Evolutionary conservation across 2,329 filamentous ascomycete genomes (phyloP).

Genomic region (Aspergillus carbonarius): DNA sequence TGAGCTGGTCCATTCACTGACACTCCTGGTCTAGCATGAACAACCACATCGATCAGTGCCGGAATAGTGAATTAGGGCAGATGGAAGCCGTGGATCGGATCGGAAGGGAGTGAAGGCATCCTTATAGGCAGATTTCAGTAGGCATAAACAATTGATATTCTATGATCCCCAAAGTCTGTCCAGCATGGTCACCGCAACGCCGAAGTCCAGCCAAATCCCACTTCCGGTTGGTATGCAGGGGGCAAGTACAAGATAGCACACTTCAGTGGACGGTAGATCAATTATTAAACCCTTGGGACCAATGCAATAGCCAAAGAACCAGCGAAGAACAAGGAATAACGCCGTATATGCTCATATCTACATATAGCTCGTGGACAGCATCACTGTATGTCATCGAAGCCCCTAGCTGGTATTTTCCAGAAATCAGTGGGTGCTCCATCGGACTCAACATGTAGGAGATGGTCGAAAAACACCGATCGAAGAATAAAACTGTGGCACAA

Average conservation of each 20-base stretch:
- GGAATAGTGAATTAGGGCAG: background rate
- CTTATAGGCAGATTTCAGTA: background rate
- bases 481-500: constrained; percentile 20
- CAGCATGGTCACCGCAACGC: too few relatives aligned
- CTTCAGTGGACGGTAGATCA: constrained; percentile 20
- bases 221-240: background rate
- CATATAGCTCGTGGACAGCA: constrained; percentile 35
- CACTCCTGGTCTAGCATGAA: background rate
- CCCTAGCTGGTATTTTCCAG: constrained; percentile 22
- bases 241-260: constrained; percentile 8
- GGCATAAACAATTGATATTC: background rate
- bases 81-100: background rate
- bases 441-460: constrained; percentile 26
- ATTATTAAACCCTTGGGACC: constrained; percentile 23
- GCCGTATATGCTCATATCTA: constrained; percentile 45
- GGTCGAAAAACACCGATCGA: constrained; percentile 28
- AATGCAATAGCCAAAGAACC: constrained; percentile 22
- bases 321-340: constrained; percentile 26
- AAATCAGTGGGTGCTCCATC: constrained; percentile 23
- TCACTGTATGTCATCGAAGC: constrained; percentile 35
- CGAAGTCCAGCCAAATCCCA: too few relatives aligned
- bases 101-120: background rate
- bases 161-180: background rate
- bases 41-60: background rate
- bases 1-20: too few relatives aligned